Conservation (phyloP, 441 rosid genomes). For the Melianthus villosus region DNA sequence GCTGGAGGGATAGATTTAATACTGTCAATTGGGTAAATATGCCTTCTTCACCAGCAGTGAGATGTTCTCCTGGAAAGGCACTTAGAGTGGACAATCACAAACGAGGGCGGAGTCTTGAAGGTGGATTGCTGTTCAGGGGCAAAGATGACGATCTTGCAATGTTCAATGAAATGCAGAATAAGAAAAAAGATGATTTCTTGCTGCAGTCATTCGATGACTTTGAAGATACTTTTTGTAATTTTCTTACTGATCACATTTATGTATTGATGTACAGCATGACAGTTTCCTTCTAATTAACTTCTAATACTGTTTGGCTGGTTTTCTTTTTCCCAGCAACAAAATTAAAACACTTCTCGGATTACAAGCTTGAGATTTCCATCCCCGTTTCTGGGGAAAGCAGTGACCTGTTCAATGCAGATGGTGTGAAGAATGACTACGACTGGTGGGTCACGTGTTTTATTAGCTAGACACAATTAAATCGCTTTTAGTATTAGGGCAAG, state of each 20-base stretch:
- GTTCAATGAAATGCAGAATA: slow-evolving; percentile 79
- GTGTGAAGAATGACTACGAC: slow-evolving; percentile 91
- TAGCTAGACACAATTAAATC: neutral
- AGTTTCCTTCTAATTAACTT: neutral
- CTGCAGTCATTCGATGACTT: slow-evolving; percentile 63
- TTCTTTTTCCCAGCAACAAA: slow-evolving; percentile 45
- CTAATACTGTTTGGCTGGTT: neutral
- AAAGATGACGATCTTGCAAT: slow-evolving; percentile 83
- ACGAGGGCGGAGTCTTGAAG: slow-evolving; percentile 70
- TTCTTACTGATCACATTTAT: slow-evolving; percentile 12
- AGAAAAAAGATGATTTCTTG: slow-evolving; percentile 68
- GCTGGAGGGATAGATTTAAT: slow-evolving; percentile 9
- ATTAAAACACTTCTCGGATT: slow-evolving; percentile 68
- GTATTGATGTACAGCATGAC: neutral
- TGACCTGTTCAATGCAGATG: slow-evolving; percentile 68
- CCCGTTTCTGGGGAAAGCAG: slow-evolving; percentile 79
- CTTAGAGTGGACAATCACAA: slow-evolving; percentile 44
- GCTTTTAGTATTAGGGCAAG: neutral
- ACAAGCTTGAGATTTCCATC: slow-evolving; percentile 49
- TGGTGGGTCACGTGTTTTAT: slow-evolving; percentile 38
- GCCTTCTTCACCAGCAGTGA: slow-evolving; percentile 87
- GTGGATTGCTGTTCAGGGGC: slow-evolving; percentile 41
- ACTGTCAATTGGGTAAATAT: slow-evolving; percentile 21
- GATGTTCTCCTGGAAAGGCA: slow-evolving; percentile 68
- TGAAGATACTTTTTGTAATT: slow-evolving; percentile 78